Conservation (phyloP, 2,329 filamentous ascomycete species). For the Cercospora sp. region DNA sequence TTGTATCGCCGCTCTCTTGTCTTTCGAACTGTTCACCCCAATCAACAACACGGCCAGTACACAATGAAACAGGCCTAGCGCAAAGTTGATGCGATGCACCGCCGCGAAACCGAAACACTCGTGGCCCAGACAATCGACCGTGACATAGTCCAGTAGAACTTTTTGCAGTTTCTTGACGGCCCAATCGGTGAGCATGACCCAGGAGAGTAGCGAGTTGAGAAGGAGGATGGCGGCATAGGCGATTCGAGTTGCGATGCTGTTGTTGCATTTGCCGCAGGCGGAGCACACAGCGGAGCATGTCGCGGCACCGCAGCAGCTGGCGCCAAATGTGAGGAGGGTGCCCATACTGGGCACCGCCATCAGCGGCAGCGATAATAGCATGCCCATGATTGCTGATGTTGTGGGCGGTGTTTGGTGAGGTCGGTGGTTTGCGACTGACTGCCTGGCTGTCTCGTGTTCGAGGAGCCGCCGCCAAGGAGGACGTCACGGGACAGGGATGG, state of each 20-base stretch:
- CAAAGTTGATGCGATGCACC: slow-evolving; percentile 97
- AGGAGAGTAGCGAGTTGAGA: slow-evolving; percentile 93
- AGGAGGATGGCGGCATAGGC: slow-evolving; percentile 81
- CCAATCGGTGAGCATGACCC: slow-evolving; percentile 99
- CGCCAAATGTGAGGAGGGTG: slow-evolving; percentile 76
- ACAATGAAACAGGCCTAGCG: slow-evolving; percentile 89
- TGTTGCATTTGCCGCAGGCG: slow-evolving; percentile 94
- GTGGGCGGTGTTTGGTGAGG: background rate
- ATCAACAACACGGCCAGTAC: slow-evolving; percentile 81
- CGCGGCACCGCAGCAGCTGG: slow-evolving; percentile 90
- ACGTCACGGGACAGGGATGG: slow-evolving; percentile 3
- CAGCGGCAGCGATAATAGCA: slow-evolving; percentile 83
- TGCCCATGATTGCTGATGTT: slow-evolving; percentile 67
- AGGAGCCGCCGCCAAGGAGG: background rate
- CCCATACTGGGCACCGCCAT: slow-evolving; percentile 82
- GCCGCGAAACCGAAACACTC: slow-evolving; percentile 95
- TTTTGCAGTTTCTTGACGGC: slow-evolving; percentile 94
- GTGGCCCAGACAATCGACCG: slow-evolving; percentile 81
- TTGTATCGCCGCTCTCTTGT: slow-evolving; percentile 83
- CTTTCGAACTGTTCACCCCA: slow-evolving; percentile 82
- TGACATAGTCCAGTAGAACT: slow-evolving; percentile 91
- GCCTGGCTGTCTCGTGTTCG: background rate
- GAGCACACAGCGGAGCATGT: slow-evolving; percentile 96
- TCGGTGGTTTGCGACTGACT: background rate
- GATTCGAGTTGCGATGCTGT: slow-evolving; percentile 96